Evolutionary conservation across 2,329 filamentous ascomycete species (phyloP).

Genomic region (Pezicula radicicola): DNA sequence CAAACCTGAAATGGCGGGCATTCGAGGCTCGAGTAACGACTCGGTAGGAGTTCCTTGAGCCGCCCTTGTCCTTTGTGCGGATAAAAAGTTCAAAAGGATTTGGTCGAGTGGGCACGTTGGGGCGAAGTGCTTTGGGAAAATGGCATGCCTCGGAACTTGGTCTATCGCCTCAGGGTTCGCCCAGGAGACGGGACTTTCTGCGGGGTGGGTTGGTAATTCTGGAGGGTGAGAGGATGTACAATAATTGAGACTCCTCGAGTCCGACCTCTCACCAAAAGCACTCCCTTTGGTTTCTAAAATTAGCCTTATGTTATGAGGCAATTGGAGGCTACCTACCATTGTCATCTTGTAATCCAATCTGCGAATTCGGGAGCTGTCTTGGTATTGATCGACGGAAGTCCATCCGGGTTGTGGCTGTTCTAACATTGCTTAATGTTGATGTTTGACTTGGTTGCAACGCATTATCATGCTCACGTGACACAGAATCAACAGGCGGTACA

Average conservation of each 20-base stretch:
- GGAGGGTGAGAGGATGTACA: neutral
- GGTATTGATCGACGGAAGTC: no score
- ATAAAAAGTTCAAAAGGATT: slow-evolving; percentile 3
- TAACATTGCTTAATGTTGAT: neutral
- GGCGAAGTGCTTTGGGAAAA: slow-evolving; percentile 2
- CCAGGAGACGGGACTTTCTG: neutral
- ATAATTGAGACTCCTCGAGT: neutral
- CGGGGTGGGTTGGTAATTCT: neutral
- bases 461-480: neutral
- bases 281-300: neutral
- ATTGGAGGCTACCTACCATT: neutral
- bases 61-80: neutral
- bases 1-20: slow-evolving; percentile 1
- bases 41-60: slow-evolving; percentile 1
- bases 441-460: neutral
- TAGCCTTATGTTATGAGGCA: neutral
- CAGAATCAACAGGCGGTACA: neutral
- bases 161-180: neutral
- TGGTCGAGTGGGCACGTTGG: slow-evolving; percentile 5
- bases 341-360: neutral
- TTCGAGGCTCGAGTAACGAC: slow-evolving; percentile 1
- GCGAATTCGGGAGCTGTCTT: no score
- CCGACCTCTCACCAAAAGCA: neutral
- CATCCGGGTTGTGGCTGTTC: neutral
- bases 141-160: neutral